phyloP scores from a whole-genome alignment of 2,329 filamentous ascomycete genomes.

The Diaporthe eres region DNA sequence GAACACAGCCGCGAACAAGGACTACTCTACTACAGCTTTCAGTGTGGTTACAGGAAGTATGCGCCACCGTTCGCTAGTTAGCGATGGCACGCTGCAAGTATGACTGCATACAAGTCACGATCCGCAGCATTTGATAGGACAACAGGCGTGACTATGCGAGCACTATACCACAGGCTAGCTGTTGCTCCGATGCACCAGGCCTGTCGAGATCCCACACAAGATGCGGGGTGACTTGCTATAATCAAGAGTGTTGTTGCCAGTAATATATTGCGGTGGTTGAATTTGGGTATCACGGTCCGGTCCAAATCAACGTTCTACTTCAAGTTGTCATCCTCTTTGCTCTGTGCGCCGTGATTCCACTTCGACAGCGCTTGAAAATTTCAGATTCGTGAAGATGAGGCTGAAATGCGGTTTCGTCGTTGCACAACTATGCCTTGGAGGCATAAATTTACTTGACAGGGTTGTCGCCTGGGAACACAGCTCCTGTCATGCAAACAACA shows the following conservation, averaged over 20 bases:
- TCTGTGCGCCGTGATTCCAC: neutral
- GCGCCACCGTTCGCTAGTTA: neutral
- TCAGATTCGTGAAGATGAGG: neutral
- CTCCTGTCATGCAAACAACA: neutral
- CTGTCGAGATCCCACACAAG: neutral
- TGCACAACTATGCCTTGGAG: neutral
- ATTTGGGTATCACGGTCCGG: neutral
- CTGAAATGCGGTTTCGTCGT: neutral
- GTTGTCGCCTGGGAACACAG: neutral
- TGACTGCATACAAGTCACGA: slow-evolving; percentile 2
- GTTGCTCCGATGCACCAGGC: neutral
- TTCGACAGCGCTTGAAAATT: neutral
- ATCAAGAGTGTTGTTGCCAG: too few relatives aligned
- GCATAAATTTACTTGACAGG: neutral
- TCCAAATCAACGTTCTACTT: too few relatives aligned
- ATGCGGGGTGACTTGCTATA: slow-evolving; percentile 1
- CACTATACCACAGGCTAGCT: neutral
- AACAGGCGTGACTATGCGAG: neutral
- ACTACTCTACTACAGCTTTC: neutral
- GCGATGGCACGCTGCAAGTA: neutral
- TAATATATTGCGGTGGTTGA: neutral
- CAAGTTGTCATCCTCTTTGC: too few relatives aligned
- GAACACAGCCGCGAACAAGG: neutral
- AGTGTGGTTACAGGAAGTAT: neutral
- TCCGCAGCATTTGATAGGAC: neutral